Base-by-base conservation (phyloP, 768 basidiomycete species). In the Kwoniella botswanensis region DNA sequence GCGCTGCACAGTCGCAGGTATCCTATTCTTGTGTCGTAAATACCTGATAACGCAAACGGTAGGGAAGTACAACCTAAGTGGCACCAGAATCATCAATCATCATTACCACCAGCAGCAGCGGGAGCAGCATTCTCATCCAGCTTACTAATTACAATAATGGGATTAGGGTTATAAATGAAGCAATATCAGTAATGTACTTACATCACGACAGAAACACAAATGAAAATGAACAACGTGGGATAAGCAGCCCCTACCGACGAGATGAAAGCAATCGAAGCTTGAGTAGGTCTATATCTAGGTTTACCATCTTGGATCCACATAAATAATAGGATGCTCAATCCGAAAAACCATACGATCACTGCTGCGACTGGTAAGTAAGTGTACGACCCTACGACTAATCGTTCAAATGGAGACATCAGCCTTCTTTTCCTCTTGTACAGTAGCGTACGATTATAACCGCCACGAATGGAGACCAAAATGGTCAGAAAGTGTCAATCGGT, bases 11-110 rank as follows among this genome's bases (percentile, higher is more conserved):
- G 76, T 68, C 9, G 72, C 74, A 1, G 84, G 84, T 17, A 85
- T 67, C 2, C 84, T 76, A 42, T 82, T 82, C 21, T 80, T 74
- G 59, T 83, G 82, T 2, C 84, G 69, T 1, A 85, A 72, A 78
- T 76, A 83, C 12, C 82, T 74, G 58, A 82, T 83, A 1, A 74
- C 57, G 50, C 81, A 69, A 17, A 84, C 73, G 0, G 81, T 58
- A 1, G 76, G 52, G 63, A 79, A 74, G 76, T 82, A 84, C 62
- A 81, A 76, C 57, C 79, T 79, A 67, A n/a, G 71, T 65, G 67
- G 75, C 56, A 43, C 12, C 15, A 17, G 10, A 21, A 61, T 4
- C 63, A 13, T 35, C 67, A 54, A 58, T 44, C 68, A 62, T n/a
- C n/a, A n/a, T n/a, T n/a, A n/a, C n/a, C n/a, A n/a, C n/a, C n/a